Evolutionary conservation across 495 filamentous ascomycete genomes (phyloP), one percentile per base, ranked within the genome.

Genomic region (Xylaria curta): DNA sequence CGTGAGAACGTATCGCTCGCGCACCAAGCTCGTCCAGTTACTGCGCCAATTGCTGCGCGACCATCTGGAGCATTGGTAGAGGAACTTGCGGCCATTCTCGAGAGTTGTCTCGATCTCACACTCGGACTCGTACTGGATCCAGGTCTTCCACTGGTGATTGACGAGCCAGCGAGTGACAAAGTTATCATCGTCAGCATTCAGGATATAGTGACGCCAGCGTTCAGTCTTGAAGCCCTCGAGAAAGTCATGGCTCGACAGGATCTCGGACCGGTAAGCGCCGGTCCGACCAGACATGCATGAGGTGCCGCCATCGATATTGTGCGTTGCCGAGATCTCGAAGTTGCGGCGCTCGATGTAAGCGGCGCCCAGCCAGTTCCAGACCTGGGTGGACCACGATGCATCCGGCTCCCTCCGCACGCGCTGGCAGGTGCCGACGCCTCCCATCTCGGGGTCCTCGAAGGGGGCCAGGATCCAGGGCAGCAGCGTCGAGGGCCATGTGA

Each of bases 101-200:
- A 93, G 81, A 0, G 85, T 89, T 3, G 90, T 93, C 72, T 87
- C 82, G 46, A 93, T 84, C 54, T 86, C 82, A 28, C 88, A 84
- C 62, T 89, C 86, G 4, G 80, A 74, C 64, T 86, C 84, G 77
- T 89, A 86, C 78, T 92, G 90, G 72, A 92, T 85, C 72, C 86
- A 85, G 58, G 90, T 89, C 65, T 86, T 84, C 86, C 85, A 91
- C 21, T 85, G 81, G 60, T 83, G 74, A 42, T 76, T 78, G 40
- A 91, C 88, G 68, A 87, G 78, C 83, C 86, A 92, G 10, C 91
- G 85, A 0, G 91, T 92, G 72, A 88, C 85, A 76, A 88, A 92
- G 76, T 92, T 92, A 81, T 92, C 91, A 76, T 91, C 89, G 78
- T 92, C 90, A 0, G 89, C 85, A 68, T 89, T 88, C 26, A 92